Evolutionary conservation across 306 rosid genomes (phyloP), one percentile per base, ranked within the genome.

Genomic region (Prunus mume): DNA sequence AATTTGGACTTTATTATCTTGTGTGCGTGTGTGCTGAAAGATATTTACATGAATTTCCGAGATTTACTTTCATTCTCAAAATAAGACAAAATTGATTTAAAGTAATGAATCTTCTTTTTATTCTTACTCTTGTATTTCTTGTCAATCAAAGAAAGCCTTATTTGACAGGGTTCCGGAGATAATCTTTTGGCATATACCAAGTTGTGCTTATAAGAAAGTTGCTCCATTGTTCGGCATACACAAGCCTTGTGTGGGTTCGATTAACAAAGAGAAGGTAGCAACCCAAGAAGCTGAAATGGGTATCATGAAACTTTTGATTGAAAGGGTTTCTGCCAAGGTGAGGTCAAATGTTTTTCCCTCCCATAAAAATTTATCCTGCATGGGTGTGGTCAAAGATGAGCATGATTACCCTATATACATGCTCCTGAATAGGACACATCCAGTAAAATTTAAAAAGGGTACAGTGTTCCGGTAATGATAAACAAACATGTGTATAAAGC

Each of bases 171-270:
- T 88, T 41, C 89, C 93, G 2, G 98, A 94, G 94, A 83, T 94
- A 61, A 69, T 90, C 41, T 93, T 93, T 75, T 93, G 98, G 98
- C 98, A 93, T 64, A 90, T 94, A 79, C 96, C 98, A 69, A 91
- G 93, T 84, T 61, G 46, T 71, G 91, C 91, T 15, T 94, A 87
- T 55, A 76, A 85, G 71, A 75, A 62, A 9, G 97, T 76, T 69
- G 93, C 96, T 81, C 98, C 97, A 49, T 27, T 76, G 27, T 75
- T 18, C 22, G 56, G 66, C 25, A 87, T 90, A 76, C 78, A 66
- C 56, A 89, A 88, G 76, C 94, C 96, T 74, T 94, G 97, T 52
- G 85, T 94, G 30, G 98, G 97, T 64, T 90, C 91, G 25, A 91
- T 94, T 55, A 94, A 91, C 88, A 76, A 72, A 72, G 97, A 94